Base-by-base conservation (phyloP, 495 filamentous ascomycete genomes). In the Monascus purpureus region DNA sequence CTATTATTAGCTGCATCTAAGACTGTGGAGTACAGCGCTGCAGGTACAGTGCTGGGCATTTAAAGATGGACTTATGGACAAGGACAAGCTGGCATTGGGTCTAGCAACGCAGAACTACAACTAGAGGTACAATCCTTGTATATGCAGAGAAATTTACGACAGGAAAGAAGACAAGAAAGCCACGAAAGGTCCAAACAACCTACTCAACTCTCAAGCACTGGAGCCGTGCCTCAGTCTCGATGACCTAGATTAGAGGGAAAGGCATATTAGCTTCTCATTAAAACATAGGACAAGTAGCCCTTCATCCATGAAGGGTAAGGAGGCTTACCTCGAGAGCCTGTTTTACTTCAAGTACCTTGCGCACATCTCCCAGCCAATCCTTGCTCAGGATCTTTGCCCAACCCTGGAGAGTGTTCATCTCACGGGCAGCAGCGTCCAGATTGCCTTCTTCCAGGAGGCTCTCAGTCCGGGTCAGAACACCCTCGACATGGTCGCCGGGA, bases 331-430 rank as follows among this genome's bases (percentile, higher is more conserved):
- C 90, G 42, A 97, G 62, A 47, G 90, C 90, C 58, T 96, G 88
- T 60, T 82, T 75, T 25, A 96, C 92, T 57, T 97, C 90, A 57
- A 96, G 61, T 41, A 92, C 78, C 57, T 77, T 74, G 43, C 90
- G 69, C 15, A 81, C 76, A 67, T 97, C 90, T 25, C 63, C 72
- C 43, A 97, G 46, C 90, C 90, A 97, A 52, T 97, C 90, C 46
- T 77, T 72, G 50, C 81, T 86, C 50, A 97, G 58, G 29, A 80
- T 88, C 64, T 86, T 93, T 14, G 87, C 85, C 90, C 92, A 96
- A 14, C 90, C 90, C 34, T 72, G 65, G 31, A 97, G 63, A 13
- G 70, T 70, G 50, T 94, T 96, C 82, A 96, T 87, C 66, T 97
- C 90, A 40, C 92, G 68, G 6, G 88, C 85, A 24, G 90, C 90